Evolutionary conservation across 1,284 basidiomycete genomes (phyloP).

Genomic region (Amylostereum areolatum): DNA sequence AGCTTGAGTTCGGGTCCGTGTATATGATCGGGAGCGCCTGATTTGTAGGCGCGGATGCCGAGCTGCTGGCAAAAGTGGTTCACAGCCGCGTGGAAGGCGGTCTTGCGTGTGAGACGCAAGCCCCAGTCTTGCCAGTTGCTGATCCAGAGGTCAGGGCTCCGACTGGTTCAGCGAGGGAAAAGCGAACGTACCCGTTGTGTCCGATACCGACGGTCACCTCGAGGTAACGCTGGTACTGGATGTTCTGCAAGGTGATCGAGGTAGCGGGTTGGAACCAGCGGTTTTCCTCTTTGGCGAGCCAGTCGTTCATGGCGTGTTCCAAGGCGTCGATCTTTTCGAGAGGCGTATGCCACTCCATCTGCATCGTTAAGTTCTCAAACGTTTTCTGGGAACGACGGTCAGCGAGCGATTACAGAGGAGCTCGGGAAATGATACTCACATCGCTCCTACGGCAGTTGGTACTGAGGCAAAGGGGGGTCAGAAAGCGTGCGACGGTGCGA

Average conservation of each 20-base stretch:
- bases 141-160: not conserved
- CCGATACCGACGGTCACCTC: constrained; percentile 63
- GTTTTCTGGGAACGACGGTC: constrained; percentile 43
- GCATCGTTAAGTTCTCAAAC: constrained; percentile 58
- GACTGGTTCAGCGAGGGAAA: too few species aligned
- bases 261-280: constrained; percentile 69
- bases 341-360: constrained; percentile 70
- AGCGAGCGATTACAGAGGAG: not conserved
- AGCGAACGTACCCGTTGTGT: constrained; percentile 57
- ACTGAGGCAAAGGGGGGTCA: constrained; percentile 24
- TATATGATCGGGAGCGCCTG: constrained; percentile 54
- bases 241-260: constrained; percentile 52
- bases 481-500: not conserved
- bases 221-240: constrained; percentile 56
- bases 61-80: constrained; percentile 65
- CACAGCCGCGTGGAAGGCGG: constrained; percentile 71
- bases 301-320: constrained; percentile 59
- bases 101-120: constrained; percentile 50
- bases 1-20: constrained; percentile 32
- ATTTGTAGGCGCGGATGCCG: constrained; percentile 53
- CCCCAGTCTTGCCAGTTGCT: constrained; percentile 50
- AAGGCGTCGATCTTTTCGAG: constrained; percentile 63
- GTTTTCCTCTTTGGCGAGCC: constrained; percentile 71
- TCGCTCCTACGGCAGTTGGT: constrained; percentile 68
- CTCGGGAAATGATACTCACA: constrained; percentile 24